A percentile compares a stretch with the other conserved stretches of the same genome.
Conservation (phyloP, 23 red algal species). For the Gracilaria caudata region DNA sequence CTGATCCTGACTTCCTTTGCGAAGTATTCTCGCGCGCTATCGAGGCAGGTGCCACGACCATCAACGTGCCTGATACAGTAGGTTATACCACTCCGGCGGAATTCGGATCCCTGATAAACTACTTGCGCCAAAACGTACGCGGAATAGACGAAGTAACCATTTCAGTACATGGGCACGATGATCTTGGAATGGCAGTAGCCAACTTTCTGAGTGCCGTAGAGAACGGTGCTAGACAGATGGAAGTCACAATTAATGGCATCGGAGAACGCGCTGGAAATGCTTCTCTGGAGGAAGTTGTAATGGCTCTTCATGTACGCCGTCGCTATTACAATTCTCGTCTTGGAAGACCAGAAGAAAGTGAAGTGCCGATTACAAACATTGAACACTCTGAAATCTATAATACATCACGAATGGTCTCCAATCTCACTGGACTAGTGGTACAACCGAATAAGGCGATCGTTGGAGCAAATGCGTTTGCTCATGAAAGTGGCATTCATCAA, state of each 20-base stretch:
- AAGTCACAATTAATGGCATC: conserved; percentile 99
- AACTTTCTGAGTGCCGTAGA: conserved; percentile 95
- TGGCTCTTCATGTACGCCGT: conserved; percentile 95
- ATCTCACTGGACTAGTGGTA: conserved; percentile 94
- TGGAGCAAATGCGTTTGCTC: conserved; percentile 97
- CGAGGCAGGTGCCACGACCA: conserved; percentile 95
- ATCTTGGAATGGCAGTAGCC: conserved; percentile 97
- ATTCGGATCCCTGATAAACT: conserved; percentile 78
- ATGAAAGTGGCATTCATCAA: conserved; percentile 99
- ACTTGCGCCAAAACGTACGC: conserved; percentile 72
- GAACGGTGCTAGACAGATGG: conserved; percentile 93
- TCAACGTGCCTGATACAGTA: conserved; percentile 98
- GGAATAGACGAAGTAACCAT: conserved; percentile 91
- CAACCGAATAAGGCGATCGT: conserved; percentile 99
- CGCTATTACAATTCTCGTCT: conserved; percentile 84
- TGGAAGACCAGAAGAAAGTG: conserved; percentile 38
- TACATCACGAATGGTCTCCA: conserved; percentile 93
- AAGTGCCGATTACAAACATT: conserved; percentile 85
- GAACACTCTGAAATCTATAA: conserved; percentile 86
- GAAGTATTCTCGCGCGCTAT: conserved; percentile 88
- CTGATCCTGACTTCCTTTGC: conserved; percentile 93
- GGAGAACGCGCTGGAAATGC: conserved; percentile 99
- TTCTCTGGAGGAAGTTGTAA: conserved; percentile 96
- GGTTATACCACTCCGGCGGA: conserved; percentile 94
- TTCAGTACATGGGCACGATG: conserved; percentile 98